Conservation (phyloP, 345 rosid genomes). For the Euphorbia lathyris region DNA sequence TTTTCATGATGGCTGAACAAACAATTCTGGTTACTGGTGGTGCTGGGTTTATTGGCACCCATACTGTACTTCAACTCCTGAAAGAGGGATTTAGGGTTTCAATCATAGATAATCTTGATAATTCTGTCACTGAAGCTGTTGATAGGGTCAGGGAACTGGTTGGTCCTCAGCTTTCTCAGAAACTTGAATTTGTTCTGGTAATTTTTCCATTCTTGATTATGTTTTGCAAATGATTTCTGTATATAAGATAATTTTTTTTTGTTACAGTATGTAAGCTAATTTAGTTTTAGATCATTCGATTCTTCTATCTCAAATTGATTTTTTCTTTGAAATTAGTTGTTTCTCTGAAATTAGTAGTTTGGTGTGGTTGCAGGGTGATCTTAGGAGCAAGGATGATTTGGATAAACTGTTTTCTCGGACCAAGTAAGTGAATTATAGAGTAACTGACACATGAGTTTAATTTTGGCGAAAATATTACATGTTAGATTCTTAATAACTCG, state of each 20-base stretch:
- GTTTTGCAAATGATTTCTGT: neutral
- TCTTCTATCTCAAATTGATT: neutral
- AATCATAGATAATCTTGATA: constrained; percentile 83
- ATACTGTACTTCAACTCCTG: constrained; percentile 84
- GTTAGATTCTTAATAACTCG: too few relatives aligned
- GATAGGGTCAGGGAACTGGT: constrained; percentile 72
- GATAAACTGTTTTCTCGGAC: constrained; percentile 73
- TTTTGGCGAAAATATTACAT: too few relatives aligned
- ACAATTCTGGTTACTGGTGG: constrained; percentile 89
- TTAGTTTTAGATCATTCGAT: too few relatives aligned
- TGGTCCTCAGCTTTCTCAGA: constrained; percentile 68
- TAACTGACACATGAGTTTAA: too few relatives aligned
- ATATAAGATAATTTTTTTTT: neutral
- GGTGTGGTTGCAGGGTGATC: constrained; percentile 63
- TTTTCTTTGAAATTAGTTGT: neutral
- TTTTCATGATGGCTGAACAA: constrained; percentile 27
- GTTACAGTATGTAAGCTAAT: too few relatives aligned
- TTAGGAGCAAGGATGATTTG: constrained; percentile 76
- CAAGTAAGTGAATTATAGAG: constrained; percentile 37
- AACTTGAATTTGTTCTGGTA: constrained; percentile 74
- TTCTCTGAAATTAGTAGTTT: too few relatives aligned
- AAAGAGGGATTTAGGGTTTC: constrained; percentile 70
- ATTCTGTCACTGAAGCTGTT: constrained; percentile 74
- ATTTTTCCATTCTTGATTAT: constrained; percentile 13
- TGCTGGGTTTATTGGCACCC: constrained; percentile 95